Conservation (phyloP, 169 alveolate genomes). For the Cyclospora cayetanensis region DNA sequence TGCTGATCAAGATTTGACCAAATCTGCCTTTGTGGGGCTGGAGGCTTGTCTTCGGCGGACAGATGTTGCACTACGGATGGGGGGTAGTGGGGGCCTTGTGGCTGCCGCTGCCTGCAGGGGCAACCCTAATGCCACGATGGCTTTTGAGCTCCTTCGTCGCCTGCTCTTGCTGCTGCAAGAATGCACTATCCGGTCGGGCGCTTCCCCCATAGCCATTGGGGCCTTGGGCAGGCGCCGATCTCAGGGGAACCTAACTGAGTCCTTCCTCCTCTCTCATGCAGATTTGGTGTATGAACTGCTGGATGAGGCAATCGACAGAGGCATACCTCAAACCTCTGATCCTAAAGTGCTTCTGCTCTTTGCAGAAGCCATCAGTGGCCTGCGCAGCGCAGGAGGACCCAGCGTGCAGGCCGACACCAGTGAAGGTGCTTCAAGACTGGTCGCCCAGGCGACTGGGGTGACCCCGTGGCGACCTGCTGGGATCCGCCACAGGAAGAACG, state of each 20-base stretch:
- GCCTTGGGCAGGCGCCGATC: background rate
- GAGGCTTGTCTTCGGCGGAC: background rate
- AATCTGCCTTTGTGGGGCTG: background rate
- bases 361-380: conserved; percentile 71
- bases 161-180: background rate
- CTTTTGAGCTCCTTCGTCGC: background rate
- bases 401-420: background rate
- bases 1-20: background rate
- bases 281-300: conserved; percentile 76
- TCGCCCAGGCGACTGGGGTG: conserved; percentile 93
- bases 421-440: background rate
- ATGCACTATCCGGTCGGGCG: background rate
- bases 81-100: background rate
- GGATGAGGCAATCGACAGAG: conserved; percentile 87
- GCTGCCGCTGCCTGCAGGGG: background rate
- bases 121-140: background rate
- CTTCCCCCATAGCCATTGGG: background rate
- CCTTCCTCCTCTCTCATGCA: conserved; percentile 61
- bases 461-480: conserved; percentile 92
- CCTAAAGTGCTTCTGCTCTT: conserved; percentile 85
- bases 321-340: conserved; percentile 93
- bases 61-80: background rate
- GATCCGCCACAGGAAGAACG: conserved; percentile 83
- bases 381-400: background rate
- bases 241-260: conserved; percentile 6